Evolutionary conservation across 2,329 filamentous ascomycete genomes (phyloP).

Genomic region (Paracoccidioides lutzii): DNA sequence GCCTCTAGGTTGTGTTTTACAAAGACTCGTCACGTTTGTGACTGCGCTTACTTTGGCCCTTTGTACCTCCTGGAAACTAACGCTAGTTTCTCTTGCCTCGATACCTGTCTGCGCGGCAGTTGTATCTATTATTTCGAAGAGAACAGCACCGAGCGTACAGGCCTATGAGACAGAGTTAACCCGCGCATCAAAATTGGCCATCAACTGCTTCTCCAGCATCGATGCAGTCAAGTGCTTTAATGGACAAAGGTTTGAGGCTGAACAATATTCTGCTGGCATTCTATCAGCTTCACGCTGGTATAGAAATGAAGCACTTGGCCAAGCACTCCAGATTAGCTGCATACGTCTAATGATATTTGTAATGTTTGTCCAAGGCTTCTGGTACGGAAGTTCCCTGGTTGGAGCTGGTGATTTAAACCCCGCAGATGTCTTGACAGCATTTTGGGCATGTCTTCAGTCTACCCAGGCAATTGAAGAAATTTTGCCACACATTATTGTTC

Average conservation of each 20-base stretch:
- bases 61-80: slow-evolving; percentile 70
- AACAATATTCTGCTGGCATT: slow-evolving; percentile 49
- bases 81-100: slow-evolving; percentile 62
- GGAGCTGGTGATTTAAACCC: slow-evolving; percentile 44
- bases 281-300: slow-evolving; percentile 50
- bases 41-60: slow-evolving; percentile 60
- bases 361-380: slow-evolving; percentile 83
- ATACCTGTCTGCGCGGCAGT: slow-evolving; percentile 54
- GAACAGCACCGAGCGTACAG: slow-evolving; percentile 53
- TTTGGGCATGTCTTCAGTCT: slow-evolving; percentile 67
- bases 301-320: slow-evolving; percentile 53
- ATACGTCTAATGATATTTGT: slow-evolving; percentile 60
- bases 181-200: slow-evolving; percentile 57
- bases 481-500: slow-evolving; percentile 60
- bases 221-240: slow-evolving; percentile 82
- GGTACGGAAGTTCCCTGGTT: slow-evolving; percentile 66
- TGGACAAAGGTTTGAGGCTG: slow-evolving; percentile 55
- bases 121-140: slow-evolving; percentile 47
- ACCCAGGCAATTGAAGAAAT: slow-evolving; percentile 63
- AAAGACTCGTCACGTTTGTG: slow-evolving; percentile 50
- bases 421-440: slow-evolving; percentile 65
- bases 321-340: slow-evolving; percentile 58
- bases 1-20: slow-evolving; percentile 57
- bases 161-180: slow-evolving; percentile 56
- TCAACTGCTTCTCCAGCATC: slow-evolving; percentile 58